Percentiles rank a stretch among this genome's conserved stretches.
Evolutionary conservation across 2,329 filamentous ascomycete genomes (phyloP).

Genomic region (Akanthomyces uredinophilus): DNA sequence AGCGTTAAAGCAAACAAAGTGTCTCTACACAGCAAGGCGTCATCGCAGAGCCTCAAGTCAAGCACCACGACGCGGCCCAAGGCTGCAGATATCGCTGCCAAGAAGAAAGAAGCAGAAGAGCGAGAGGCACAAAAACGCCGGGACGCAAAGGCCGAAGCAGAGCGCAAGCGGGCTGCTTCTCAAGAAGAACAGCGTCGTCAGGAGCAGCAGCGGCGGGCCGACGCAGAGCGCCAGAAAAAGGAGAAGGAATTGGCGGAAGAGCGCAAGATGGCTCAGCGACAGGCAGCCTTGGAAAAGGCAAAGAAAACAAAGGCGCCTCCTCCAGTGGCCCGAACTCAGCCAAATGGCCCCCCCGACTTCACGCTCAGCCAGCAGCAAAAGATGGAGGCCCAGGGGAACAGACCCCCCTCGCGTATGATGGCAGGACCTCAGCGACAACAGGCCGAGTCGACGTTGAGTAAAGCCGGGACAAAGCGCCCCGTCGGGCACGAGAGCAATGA

Average conservation of each 20-base stretch:
- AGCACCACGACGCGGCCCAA: conserved; percentile 63
- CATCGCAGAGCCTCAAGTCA: conserved; percentile 55
- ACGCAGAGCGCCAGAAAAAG: conserved; percentile 57
- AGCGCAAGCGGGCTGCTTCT: conserved; percentile 64
- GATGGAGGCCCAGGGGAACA: conserved; percentile 30
- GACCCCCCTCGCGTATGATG: conserved; percentile 55
- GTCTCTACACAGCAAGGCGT: conserved; percentile 55
- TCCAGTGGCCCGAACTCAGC: conserved; percentile 51
- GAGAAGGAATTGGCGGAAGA: conserved; percentile 59
- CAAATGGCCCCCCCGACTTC: conserved; percentile 46
- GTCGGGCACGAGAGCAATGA: conserved; percentile 55
- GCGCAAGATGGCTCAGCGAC: conserved; percentile 61
- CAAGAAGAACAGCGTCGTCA: conserved; percentile 61
- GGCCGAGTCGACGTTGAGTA: conserved; percentile 43
- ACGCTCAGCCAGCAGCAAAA: conserved; percentile 25
- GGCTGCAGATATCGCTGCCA: conserved; percentile 68
- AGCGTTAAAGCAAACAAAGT: conserved; percentile 64
- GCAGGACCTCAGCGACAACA: conserved; percentile 46
- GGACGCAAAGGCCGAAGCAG: conserved; percentile 75
- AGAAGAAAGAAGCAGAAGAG: conserved; percentile 82
- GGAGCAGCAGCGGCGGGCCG: conserved; percentile 54
- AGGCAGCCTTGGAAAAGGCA: conserved; percentile 58
- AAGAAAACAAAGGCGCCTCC: conserved; percentile 61
- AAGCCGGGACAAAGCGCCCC: conserved; percentile 53
- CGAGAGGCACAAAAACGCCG: conserved; percentile 72